Conservation (phyloP, 257 asterid species). For the Misopates orontium region DNA sequence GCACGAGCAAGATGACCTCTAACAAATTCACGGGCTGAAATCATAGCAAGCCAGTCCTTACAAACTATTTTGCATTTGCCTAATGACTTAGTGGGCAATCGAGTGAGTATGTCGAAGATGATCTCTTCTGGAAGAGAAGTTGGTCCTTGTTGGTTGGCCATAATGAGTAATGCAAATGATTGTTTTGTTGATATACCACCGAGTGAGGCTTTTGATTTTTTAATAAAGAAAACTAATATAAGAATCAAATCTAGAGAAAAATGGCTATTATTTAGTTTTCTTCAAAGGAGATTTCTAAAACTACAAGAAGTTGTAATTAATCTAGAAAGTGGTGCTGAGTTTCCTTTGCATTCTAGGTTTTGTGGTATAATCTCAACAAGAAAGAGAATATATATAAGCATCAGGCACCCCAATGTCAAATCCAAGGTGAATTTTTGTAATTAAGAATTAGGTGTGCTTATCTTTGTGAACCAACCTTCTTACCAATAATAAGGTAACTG, state of each 20-base stretch:
- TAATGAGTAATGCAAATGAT: not conserved
- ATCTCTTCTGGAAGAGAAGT: not conserved
- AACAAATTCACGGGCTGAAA: not conserved
- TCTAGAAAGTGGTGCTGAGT: not conserved
- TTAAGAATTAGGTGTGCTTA: not conserved
- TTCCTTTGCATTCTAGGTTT: not conserved
- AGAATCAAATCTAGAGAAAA: too few relatives aligned
- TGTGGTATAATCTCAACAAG: not conserved
- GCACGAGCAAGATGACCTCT: not conserved
- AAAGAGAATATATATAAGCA: not conserved
- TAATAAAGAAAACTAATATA: too few relatives aligned
- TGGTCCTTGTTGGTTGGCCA: not conserved
- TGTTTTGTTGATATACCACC: not conserved
- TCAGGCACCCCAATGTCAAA: not conserved
- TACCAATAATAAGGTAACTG: not conserved
- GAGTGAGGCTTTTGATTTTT: not conserved
- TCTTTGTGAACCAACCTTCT: too few relatives aligned
- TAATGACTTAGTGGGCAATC: not conserved
- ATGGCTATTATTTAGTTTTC: too few relatives aligned
- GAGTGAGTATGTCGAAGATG: not conserved
- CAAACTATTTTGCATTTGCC: not conserved
- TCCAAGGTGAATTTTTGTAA: not conserved
- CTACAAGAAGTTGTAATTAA: too few relatives aligned
- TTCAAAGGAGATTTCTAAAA: not conserved
- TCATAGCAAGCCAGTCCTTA: conserved; percentile 8